Evolutionary conservation across 2,329 filamentous ascomycete species (phyloP), one percentile per base, ranked within the genome.

Genomic region (Pyrenochaeta sp.): DNA sequence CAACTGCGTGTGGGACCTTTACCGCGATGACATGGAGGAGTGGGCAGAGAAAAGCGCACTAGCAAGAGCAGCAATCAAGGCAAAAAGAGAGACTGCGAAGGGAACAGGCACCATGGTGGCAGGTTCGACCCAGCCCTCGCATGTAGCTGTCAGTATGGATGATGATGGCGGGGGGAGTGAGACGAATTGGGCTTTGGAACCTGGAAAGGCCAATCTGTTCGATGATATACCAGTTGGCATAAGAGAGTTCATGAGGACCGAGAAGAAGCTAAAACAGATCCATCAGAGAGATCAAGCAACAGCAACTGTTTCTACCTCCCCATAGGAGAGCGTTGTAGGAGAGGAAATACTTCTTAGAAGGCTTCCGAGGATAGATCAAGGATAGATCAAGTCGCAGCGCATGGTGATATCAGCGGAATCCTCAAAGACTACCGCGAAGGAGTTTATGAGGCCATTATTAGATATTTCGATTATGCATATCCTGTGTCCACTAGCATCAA

Each of bases 1-100:
- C 35, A 92, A 97, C 70, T 99, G 94, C 71, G 94, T 97, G 3
- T 97, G 92, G 92, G 92, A 96, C 61, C 79, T 84, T 39, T 97
- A 86, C 72, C 82, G 92, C 7, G 93, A 99, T 56, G 94, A 97
- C 38, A 80, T 97, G 73, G 92, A 97, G 70, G 88, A 89, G 44
- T 97, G 91, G 90, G 87, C 86, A 3, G 75, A 77, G 10, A 81
- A 84, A 45, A 82, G 81, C 23, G 74, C 77, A 3, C 81, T 87
- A 63, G 90, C 90, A 1, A 81, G 85, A 58, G 66, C 66, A 23
- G 79, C 80, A 30, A 58, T 86, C 46, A 61, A 67, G 21, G 65
- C 68, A 14, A 58, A 60, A 34, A 58, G 61, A 41, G 44, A 60
- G 22, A 41, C 52, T 18, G 59, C 66, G 3, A 44, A 61, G 19